Conservation (phyloP, 2,329 filamentous ascomycete genomes). For the Fusarium sp. region DNA sequence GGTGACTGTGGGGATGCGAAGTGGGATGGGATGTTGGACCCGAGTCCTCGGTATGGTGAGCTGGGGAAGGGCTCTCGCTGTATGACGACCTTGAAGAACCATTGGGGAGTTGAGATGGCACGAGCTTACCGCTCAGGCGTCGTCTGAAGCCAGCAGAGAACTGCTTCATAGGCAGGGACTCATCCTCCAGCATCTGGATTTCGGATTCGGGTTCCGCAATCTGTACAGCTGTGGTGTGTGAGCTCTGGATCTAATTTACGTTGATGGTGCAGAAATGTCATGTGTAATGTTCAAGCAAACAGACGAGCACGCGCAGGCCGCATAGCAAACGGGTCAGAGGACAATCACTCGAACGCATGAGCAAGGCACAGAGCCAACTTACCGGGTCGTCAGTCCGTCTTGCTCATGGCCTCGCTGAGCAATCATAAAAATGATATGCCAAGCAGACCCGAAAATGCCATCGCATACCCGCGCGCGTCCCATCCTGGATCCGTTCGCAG, state of each 20-base stretch:
- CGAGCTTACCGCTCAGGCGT: constrained; percentile 47
- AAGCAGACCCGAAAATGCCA: neutral
- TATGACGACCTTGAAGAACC: constrained; percentile 57
- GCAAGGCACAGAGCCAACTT: constrained; percentile 3
- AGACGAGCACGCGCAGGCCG: neutral
- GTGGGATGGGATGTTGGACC: constrained; percentile 30
- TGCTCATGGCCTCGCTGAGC: neutral
- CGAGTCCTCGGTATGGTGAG: constrained; percentile 44
- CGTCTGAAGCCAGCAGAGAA: constrained; percentile 47
- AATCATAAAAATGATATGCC: constrained; percentile 1
- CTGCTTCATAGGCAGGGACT: constrained; percentile 44
- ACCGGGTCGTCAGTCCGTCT: neutral
- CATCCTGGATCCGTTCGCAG: neutral
- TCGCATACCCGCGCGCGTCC: neutral
- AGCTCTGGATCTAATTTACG: constrained; percentile 25
- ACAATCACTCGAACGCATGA: constrained; percentile 17
- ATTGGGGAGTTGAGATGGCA: constrained; percentile 42
- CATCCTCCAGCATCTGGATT: constrained; percentile 45
- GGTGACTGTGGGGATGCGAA: constrained; percentile 44
- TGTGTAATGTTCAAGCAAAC: neutral
- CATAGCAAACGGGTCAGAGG: neutral
- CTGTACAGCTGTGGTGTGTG: constrained; percentile 57
- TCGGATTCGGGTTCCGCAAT: constrained; percentile 61
- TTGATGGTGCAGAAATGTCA: neutral
- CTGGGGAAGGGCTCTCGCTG: constrained; percentile 44